phyloP scores from a whole-genome alignment of 352 stramenopile species.

The Pythium phragmitis region DNA sequence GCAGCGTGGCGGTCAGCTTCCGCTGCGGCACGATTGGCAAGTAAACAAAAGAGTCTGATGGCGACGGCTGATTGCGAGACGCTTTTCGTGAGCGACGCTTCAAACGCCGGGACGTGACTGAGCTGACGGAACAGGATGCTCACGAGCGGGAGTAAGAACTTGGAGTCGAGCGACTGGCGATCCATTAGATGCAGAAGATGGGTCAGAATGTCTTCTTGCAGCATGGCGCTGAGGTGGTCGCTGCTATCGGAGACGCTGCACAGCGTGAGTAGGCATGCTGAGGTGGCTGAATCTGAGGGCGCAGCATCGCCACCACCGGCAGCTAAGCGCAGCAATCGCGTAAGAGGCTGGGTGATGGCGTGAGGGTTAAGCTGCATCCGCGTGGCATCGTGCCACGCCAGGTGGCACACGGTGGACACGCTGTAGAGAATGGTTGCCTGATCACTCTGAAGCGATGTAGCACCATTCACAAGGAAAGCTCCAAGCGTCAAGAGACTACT shows the following conservation, averaged over 20 bases:
- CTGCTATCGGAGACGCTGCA: constrained; percentile 48
- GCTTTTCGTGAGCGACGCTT: constrained; percentile 17
- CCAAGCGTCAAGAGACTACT: constrained; percentile 38
- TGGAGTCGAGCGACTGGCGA: constrained; percentile 12
- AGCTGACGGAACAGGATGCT: constrained; percentile 63
- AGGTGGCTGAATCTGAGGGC: not conserved
- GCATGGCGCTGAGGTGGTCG: constrained; percentile 48
- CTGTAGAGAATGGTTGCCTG: constrained; percentile 36
- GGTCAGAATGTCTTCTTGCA: constrained; percentile 40
- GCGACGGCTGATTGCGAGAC: constrained; percentile 17
- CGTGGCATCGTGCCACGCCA: constrained; percentile 67
- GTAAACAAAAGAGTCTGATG: constrained; percentile 49
- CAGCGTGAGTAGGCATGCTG: constrained; percentile 51
- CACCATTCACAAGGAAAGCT: constrained; percentile 28
- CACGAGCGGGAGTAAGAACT: constrained; percentile 45
- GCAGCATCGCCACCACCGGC: not conserved
- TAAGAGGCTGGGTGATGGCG: constrained; percentile 36
- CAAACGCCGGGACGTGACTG: constrained; percentile 41
- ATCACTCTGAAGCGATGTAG: constrained; percentile 6
- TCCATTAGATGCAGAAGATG: constrained; percentile 41
- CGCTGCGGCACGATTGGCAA: constrained; percentile 30
- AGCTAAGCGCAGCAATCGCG: constrained; percentile 32
- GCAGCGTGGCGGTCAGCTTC: constrained; percentile 39
- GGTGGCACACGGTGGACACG: constrained; percentile 46
- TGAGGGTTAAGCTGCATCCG: constrained; percentile 8